Percentiles rank a stretch among this genome's conserved stretches.
Conservation (phyloP, 2,329 filamentous ascomycete genomes). For the Fusarium graminum region DNA sequence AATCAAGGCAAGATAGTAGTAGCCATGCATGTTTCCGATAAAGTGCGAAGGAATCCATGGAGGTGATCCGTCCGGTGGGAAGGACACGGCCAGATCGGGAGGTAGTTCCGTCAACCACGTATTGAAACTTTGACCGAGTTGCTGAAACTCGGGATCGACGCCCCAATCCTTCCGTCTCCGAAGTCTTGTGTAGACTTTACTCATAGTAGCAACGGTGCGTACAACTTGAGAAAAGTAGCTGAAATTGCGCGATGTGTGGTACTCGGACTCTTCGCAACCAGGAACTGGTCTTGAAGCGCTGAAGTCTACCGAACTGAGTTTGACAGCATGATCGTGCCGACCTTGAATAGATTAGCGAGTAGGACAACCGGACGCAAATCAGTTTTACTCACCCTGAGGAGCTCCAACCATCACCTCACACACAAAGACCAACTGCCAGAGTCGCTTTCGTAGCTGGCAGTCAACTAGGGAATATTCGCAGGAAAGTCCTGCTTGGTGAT, state of each 20-base stretch:
- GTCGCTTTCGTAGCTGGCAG: constrained; percentile 84
- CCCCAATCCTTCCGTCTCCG: constrained; percentile 88
- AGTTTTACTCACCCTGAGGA: constrained; percentile 74
- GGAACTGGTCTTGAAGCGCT: constrained; percentile 72
- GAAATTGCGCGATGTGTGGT: constrained; percentile 84
- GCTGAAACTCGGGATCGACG: constrained; percentile 83
- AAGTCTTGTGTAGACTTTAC: constrained; percentile 78
- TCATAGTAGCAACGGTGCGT: constrained; percentile 82
- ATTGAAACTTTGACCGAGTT: constrained; percentile 81
- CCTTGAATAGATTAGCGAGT: constrained; percentile 61
- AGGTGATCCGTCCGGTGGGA: constrained; percentile 81
- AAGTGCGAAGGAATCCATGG: constrained; percentile 91
- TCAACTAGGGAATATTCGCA: constrained; percentile 80
- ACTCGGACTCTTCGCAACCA: constrained; percentile 80
- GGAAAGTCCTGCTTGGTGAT: constrained; percentile 77
- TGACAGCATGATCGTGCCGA: constrained; percentile 82
- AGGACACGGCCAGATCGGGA: constrained; percentile 80
- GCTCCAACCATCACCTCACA: constrained; percentile 94
- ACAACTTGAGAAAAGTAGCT: constrained; percentile 83
- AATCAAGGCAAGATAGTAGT: constrained; percentile 87
- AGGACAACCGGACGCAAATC: neutral
- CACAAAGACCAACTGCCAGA: constrained; percentile 90
- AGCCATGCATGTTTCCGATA: constrained; percentile 88
- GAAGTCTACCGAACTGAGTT: constrained; percentile 81
- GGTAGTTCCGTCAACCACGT: constrained; percentile 84